Base-by-base conservation (phyloP, 2,329 filamentous ascomycete species). In the Teratosphaeria pseudoeucalypti region DNA sequence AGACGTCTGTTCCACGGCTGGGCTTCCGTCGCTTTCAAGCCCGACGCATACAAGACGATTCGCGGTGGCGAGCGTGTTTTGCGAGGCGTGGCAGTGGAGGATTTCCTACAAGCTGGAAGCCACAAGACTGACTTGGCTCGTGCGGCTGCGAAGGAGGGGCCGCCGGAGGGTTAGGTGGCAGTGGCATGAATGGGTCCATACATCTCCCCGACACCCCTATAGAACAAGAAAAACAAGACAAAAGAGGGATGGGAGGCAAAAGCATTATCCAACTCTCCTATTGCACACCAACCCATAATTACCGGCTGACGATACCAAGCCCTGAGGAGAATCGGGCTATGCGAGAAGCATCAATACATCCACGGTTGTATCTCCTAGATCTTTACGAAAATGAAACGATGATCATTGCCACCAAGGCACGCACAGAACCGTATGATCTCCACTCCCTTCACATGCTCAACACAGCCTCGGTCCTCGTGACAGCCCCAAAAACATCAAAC, bases 1-100 rank as follows among this genome's bases (percentile, higher is more conserved):
- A 59, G 71, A 26, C 59, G 64, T 32, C 58, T 73, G 52, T 66
- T 73, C 56, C 53, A 65, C 23, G 65, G 65, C 27, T 73, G 71
- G 71, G 63, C 62, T 39, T 53, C 26, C 47, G 49, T 58, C 9
- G 56, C 56, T 11, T 34, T 47, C 23, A 34, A 37, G 43, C 43
- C 56, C 23, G 54, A 56, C n/a, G 43, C 19, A 10, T 49, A 19
- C 43, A n/a, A 49, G 43, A 49, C 43, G n/a, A 23, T 6, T 5
- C 43, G 43, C n/a, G n/a, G 43, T 11, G 43, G 43, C n/a, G 43
- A 10, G 3, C 43, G 43, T n/a, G 43, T 49, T 10, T 19, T 49
- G 43, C 6, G 43, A 49, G 43, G 43, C n/a, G 43, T 49, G 43
- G 43, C 43, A 9, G 43, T 49, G 6, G 43, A 49, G 9, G 43